Conservation (phyloP, 2,329 filamentous ascomycete genomes). For the Arthrobotrys pseudoclavata region DNA sequence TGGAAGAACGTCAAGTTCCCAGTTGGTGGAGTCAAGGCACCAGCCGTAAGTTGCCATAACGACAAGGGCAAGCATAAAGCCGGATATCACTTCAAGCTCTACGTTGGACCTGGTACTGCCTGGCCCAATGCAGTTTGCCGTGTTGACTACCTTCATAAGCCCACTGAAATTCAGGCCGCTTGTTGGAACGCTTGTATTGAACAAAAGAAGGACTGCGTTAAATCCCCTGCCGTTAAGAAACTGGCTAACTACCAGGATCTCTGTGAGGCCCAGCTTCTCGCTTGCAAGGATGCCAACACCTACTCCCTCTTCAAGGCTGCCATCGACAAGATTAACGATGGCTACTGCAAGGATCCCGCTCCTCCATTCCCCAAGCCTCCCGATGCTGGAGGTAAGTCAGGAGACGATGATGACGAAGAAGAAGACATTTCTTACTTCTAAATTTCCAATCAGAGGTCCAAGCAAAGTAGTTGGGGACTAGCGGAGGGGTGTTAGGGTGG, state of each 20-base stretch:
- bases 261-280: neutral
- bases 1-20: neutral
- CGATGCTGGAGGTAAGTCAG: neutral
- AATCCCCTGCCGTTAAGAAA: neutral
- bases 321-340: neutral
- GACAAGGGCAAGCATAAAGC: neutral
- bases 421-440: neutral
- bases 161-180: slow-evolving; percentile 4
- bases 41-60: slow-evolving; percentile 16
- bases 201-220: slow-evolving; percentile 30
- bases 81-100: slow-evolving; percentile 16
- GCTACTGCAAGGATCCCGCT: neutral
- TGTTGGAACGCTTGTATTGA: slow-evolving; percentile 37
- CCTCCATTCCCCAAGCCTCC: slow-evolving; percentile 7
- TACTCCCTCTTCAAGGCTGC: neutral
- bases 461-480: neutral
- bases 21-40: neutral
- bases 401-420: neutral
- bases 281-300: slow-evolving; percentile 8
- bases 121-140: slow-evolving; percentile 1
- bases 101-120: neutral
- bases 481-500: neutral
- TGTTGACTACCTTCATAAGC: neutral
- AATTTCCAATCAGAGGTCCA: neutral
- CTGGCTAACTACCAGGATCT: neutral